phyloP scores from a whole-genome alignment of 495 filamentous ascomycete genomes.

The Annulohypoxylon nitens region DNA sequence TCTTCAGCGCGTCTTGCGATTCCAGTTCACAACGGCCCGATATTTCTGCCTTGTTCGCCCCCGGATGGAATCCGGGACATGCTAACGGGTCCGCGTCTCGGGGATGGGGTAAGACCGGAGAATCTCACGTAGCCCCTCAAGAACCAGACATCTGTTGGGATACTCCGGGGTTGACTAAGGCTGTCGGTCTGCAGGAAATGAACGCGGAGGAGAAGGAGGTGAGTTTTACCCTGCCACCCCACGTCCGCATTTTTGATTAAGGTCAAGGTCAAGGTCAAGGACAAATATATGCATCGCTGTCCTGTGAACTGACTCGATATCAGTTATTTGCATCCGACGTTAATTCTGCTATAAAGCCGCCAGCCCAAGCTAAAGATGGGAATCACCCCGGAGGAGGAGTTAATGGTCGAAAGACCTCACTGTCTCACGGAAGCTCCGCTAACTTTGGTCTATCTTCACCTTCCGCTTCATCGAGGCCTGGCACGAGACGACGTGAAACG shows the following conservation, averaged over 20 bases:
- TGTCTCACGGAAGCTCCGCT: slow-evolving; percentile 68
- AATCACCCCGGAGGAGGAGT: slow-evolving; percentile 64
- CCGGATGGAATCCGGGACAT: slow-evolving; percentile 80
- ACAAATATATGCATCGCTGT: not conserved
- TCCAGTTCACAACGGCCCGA: slow-evolving; percentile 70
- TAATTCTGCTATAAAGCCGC: slow-evolving; percentile 92
- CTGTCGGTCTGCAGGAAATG: slow-evolving; percentile 81
- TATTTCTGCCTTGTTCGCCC: slow-evolving; percentile 74
- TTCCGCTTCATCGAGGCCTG: slow-evolving; percentile 73
- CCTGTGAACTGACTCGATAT: slow-evolving; percentile 11
- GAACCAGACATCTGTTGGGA: slow-evolving; percentile 94
- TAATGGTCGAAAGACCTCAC: slow-evolving; percentile 79
- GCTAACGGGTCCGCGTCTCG: slow-evolving; percentile 71
- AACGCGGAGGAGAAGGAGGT: slow-evolving; percentile 88
- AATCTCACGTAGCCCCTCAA: slow-evolving; percentile 70
- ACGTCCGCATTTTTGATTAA: slow-evolving; percentile 42
- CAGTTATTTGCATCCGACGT: slow-evolving; percentile 83
- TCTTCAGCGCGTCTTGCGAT: slow-evolving; percentile 72
- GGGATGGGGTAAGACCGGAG: slow-evolving; percentile 82
- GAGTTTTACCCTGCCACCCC: slow-evolving; percentile 25
- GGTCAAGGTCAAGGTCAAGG: not conserved
- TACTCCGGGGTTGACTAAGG: slow-evolving; percentile 74
- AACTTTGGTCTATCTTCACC: slow-evolving; percentile 71
- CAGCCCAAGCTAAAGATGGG: slow-evolving; percentile 80
- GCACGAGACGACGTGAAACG: slow-evolving; percentile 86